Evolutionary conservation across 495 filamentous ascomycete species (phyloP), one percentile per base, ranked within the genome.

Genomic region (Penicillium bovifimosum): DNA sequence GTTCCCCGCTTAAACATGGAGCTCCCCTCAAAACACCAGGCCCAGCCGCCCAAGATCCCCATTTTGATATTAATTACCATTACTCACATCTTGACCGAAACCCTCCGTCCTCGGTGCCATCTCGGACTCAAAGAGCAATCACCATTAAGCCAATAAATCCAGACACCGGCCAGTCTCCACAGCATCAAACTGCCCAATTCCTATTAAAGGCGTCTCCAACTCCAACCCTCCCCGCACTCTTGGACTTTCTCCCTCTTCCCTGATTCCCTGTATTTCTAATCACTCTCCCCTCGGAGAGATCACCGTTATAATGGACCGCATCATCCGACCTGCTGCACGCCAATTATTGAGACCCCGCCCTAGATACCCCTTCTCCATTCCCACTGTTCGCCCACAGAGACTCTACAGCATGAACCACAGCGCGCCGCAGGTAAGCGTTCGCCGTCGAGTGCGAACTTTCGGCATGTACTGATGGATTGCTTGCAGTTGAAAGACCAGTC

Each of bases 401-500:
- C 66, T 76, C 41, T 74, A 69, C 64, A 70, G 65, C 14, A 73
- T 74, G 66, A 66, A 63, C 52, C 63, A 74, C 56, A 70, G 56
- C 20, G 62, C 68, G n/a, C 74, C 74, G 55, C 60, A 63, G 55
- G 74, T 77, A 44, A 50, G 68, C 4, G 58, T 34, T 2, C 9
- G n/a, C 6, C 13, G 28, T 24, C 9, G 9, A 40, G 14, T 31
- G 7, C 39, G 41, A 13, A 20, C 39, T 14, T 6, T 10, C 16
- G 9, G 16, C 5, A 34, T 16, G 32, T 50, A 29, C 14, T 41
- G n/a, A 53, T 13, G 45, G 10, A 26, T 5, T 1, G 52, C 43
- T 44, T 14, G 9, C 54, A 88, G 88, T 81, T 96, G 61, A 90
- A 86, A 71, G 90, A 95, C 60, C 79, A 80, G 26, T 88, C 87